Conservation (phyloP, 352 stramenopile species). For the Globisporangium perplexum region DNA sequence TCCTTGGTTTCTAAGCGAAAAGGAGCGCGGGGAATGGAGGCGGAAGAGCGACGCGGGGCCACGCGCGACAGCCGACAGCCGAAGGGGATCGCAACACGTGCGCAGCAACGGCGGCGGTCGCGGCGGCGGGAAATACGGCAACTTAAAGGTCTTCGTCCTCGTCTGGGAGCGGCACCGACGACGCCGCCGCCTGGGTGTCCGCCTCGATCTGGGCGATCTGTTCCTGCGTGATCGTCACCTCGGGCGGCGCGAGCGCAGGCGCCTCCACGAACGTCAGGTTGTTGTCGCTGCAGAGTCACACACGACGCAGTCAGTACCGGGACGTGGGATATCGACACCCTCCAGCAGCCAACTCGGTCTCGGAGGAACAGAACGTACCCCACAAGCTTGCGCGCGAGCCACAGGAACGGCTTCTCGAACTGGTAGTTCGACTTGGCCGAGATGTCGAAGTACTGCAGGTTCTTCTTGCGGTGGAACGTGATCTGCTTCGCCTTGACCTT, state of each 20-base stretch:
- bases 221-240: constrained; percentile 94
- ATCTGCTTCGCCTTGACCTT: constrained; percentile 99
- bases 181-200: constrained; percentile 88
- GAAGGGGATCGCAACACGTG: too few relatives aligned
- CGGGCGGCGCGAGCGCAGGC: constrained; percentile 93
- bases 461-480: constrained; percentile 99
- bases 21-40: neutral
- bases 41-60: neutral
- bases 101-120: neutral
- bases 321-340: too few relatives aligned
- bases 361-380: constrained; percentile 83
- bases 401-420: constrained; percentile 99
- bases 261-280: constrained; percentile 98
- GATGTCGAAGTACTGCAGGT: constrained; percentile 99
- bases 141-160: constrained; percentile 97
- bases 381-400: constrained; percentile 98
- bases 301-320: too few relatives aligned
- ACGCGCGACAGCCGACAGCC: neutral
- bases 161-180: constrained; percentile 93
- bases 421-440: constrained; percentile 99
- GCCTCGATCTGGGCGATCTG: constrained; percentile 92
- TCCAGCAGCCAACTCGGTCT: too few relatives aligned
- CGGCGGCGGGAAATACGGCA: constrained; percentile 14
- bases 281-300: constrained; percentile 82
- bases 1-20: constrained; percentile 25